Evolutionary conservation across 176 grass and related monocot species (phyloP).

Genomic region (Oryza nivara): DNA sequence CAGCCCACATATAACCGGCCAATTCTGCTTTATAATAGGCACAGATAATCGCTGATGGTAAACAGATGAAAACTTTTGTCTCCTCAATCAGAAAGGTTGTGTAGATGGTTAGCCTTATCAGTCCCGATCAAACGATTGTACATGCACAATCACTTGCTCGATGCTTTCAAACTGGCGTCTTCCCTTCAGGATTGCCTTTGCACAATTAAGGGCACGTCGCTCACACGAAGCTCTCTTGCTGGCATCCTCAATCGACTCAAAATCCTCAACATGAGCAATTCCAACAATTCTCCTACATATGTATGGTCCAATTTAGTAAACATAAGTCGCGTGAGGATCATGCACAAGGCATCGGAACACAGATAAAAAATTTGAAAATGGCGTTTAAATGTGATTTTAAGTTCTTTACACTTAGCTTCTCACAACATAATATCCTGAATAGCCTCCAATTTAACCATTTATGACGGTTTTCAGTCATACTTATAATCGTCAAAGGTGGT

Average conservation of each 20-base stretch:
- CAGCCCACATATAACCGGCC: slow-evolving; percentile 3
- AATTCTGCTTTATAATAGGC: background rate
- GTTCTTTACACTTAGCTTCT: background rate
- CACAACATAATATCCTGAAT: background rate
- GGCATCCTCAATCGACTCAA: slow-evolving; percentile 73
- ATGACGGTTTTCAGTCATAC: background rate
- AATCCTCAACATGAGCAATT: slow-evolving; percentile 87
- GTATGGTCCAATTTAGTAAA: background rate
- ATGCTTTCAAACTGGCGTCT: slow-evolving; percentile 57
- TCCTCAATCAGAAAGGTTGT: background rate
- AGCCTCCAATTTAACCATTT: background rate
- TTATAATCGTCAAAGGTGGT: background rate
- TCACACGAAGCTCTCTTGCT: slow-evolving; percentile 73
- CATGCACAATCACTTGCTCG: slow-evolving; percentile 55
- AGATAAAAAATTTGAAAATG: background rate
- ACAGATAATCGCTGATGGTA: background rate
- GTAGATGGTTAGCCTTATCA: background rate
- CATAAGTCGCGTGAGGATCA: background rate
- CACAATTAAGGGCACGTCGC: slow-evolving; percentile 62
- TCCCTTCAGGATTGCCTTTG: slow-evolving; percentile 73
- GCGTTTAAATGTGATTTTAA: background rate
- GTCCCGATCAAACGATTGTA: slow-evolving; percentile 23
- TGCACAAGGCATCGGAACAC: background rate
- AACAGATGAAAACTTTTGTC: background rate
- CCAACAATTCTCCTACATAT: slow-evolving; percentile 81